Evolutionary conservation across 805 yeast genomes (phyloP).

Genomic region (Saccharomycopsis amapae): DNA sequence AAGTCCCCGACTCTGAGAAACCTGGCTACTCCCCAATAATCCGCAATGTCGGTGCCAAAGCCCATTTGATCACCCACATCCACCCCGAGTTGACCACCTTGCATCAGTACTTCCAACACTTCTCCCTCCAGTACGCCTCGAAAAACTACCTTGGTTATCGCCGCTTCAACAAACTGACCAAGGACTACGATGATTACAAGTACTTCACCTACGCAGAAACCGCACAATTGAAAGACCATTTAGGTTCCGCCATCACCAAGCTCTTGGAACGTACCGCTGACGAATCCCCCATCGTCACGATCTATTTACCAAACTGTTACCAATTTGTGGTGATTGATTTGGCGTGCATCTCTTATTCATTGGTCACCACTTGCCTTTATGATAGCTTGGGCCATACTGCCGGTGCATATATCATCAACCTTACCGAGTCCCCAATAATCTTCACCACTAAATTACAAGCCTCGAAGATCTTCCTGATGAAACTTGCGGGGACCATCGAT

Average conservation of each 20-base stretch:
- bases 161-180: neutral
- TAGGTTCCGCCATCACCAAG: slow-evolving; percentile 25
- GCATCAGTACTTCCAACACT: slow-evolving; percentile 16
- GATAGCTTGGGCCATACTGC: slow-evolving; percentile 55
- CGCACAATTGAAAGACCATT: slow-evolving; percentile 19
- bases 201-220: slow-evolving; percentile 2
- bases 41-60: slow-evolving; percentile 33
- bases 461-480: slow-evolving; percentile 43
- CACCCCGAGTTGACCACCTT: slow-evolving; percentile 34
- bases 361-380: slow-evolving; percentile 44
- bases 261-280: slow-evolving; percentile 22
- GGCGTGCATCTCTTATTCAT: slow-evolving; percentile 54
- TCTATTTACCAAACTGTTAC: slow-evolving; percentile 55
- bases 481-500: neutral
- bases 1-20: slow-evolving; percentile 12
- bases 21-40: slow-evolving; percentile 41
- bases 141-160: slow-evolving; percentile 25
- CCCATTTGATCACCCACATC: slow-evolving; percentile 21
- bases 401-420: slow-evolving; percentile 30
- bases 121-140: slow-evolving; percentile 28
- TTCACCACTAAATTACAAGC: neutral
- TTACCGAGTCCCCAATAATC: neutral
- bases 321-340: slow-evolving; percentile 64
- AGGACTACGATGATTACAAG: slow-evolving; percentile 24
- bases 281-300: slow-evolving; percentile 29